Base-by-base conservation (phyloP, 2,329 filamentous ascomycete genomes). In the Paraphaeosphaeria sporulosa region DNA sequence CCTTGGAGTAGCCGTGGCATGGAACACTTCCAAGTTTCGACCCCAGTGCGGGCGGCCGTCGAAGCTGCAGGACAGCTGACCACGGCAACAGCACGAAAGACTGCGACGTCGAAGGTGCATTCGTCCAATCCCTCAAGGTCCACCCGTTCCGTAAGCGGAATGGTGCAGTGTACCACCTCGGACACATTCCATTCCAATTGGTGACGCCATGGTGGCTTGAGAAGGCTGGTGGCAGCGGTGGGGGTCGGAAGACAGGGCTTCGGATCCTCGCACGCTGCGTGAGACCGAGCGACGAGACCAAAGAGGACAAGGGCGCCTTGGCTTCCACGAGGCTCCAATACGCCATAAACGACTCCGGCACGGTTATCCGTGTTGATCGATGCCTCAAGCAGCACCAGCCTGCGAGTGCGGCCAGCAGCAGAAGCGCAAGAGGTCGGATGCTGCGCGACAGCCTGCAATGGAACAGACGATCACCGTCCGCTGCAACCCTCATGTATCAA, bases 291-390 rank as follows among this genome's bases (percentile, higher is more conserved):
- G 54, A 49, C 3, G 38, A 15, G 34, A 42, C 55, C 12, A 49
- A 57, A 53, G 25, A 10, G 38, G 56, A 13, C 38, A 53, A 53
- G 27, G 23, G 48, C 48, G 56, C 13, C 61, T 58, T 68, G 63
- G 64, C 63, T 59, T 30, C 38, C 55, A 64, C 59, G 62, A 60
- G 40, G 48, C 58, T 60, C 65, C 58, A 50, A 52, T 43, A 42
- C 49, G 49, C 40, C 53, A 63, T 55, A 23, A 44, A 61, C 55
- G 55, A 56, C 59, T 53, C 62, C 56, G 57, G 57, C 51, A 51
- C 51, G 30, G 15, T 50, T 51, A 52, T 50, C 57, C 57, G 57
- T 54, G 71, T 50, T 68, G 71, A 72, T 72, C 69, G 60, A 60
- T 66, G 58, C 68, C 68, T 38, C 50, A 71, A 69, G 12, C 43